phyloP scores from a whole-genome alignment of 768 basidiomycete species.

The Psilocybe cubensis region DNA sequence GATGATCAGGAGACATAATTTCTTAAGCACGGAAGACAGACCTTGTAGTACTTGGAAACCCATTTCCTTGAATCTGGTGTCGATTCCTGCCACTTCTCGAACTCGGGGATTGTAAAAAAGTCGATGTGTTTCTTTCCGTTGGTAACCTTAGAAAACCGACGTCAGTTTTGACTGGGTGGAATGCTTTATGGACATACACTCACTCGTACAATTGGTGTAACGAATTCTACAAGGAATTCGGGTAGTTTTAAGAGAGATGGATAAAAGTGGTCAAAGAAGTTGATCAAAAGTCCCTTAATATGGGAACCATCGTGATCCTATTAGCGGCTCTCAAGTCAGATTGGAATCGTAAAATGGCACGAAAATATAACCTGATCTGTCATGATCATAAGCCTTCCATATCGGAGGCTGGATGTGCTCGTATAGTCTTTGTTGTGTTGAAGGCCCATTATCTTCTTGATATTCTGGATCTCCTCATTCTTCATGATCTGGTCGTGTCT shows the following conservation, averaged over 20 bases:
- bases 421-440: slow-evolving; percentile 93
- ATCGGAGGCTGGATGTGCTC: slow-evolving; percentile 70
- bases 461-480: slow-evolving; percentile 95
- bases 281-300: slow-evolving; percentile 99
- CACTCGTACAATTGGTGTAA: slow-evolving; percentile 97
- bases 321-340: background rate
- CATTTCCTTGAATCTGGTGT: slow-evolving; percentile 81
- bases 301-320: slow-evolving; percentile 99
- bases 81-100: slow-evolving; percentile 86
- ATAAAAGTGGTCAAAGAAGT: slow-evolving; percentile 96
- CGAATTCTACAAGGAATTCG: slow-evolving; percentile 95
- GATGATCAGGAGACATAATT: background rate
- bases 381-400: slow-evolving; percentile 99
- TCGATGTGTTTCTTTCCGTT: slow-evolving; percentile 80
- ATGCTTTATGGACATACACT: slow-evolving; percentile 22
- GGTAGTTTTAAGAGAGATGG: slow-evolving; percentile 91
- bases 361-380: slow-evolving; percentile 82
- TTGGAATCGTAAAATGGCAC: background rate
- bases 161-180: background rate
- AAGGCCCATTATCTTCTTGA: slow-evolving; percentile 97
- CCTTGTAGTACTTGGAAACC: slow-evolving; percentile 98
- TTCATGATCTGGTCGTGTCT: slow-evolving; percentile 96
- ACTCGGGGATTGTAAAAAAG: slow-evolving; percentile 98
- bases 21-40: slow-evolving; percentile 31
- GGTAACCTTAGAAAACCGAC: slow-evolving; percentile 51